These are phyloP conservation scores for Globisporangium viniferum DNA, from an alignment of 352 stramenopile genomes.

Conservation along the genomic window DNA sequence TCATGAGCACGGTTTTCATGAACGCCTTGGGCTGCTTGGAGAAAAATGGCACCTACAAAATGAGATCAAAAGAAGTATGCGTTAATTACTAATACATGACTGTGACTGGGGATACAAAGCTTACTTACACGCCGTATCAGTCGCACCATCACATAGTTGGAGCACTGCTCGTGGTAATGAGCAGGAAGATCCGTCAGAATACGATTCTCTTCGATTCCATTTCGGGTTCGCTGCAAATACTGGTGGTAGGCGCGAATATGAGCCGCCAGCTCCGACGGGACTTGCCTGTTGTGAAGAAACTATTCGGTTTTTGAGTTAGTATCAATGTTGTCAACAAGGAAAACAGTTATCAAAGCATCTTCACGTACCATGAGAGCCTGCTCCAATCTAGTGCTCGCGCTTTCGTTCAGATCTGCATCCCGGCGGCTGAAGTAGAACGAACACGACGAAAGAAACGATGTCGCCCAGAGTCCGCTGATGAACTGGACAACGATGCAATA, in stretches of 20 bases:
- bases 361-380: conserved; percentile 19
- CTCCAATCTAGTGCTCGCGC: conserved; percentile 20
- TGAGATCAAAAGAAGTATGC: neutral
- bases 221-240: conserved; percentile 24
- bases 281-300: conserved; percentile 18
- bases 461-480: conserved; percentile 25
- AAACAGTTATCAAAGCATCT: neutral
- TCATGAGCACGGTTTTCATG: conserved; percentile 16
- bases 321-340: neutral
- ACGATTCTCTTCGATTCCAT: conserved; percentile 22
- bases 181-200: conserved; percentile 17
- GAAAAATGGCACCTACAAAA: conserved; percentile 21
- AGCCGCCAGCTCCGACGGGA: conserved; percentile 13
- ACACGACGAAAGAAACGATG: conserved; percentile 21
- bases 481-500: conserved; percentile 26
- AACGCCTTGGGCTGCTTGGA: conserved; percentile 17
- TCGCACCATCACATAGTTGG: conserved; percentile 19
- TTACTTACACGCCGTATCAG: conserved; percentile 13
- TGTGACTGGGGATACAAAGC: neutral
- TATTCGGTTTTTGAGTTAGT: neutral
- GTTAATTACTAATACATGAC: neutral
- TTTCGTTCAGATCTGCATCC: conserved; percentile 16
- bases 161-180: conserved; percentile 23
- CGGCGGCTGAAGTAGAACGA: conserved; percentile 27
- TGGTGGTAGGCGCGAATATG: conserved; percentile 21